Conservation (phyloP, 108 stramenopile species). For the Schizochytrium sp. region DNA sequence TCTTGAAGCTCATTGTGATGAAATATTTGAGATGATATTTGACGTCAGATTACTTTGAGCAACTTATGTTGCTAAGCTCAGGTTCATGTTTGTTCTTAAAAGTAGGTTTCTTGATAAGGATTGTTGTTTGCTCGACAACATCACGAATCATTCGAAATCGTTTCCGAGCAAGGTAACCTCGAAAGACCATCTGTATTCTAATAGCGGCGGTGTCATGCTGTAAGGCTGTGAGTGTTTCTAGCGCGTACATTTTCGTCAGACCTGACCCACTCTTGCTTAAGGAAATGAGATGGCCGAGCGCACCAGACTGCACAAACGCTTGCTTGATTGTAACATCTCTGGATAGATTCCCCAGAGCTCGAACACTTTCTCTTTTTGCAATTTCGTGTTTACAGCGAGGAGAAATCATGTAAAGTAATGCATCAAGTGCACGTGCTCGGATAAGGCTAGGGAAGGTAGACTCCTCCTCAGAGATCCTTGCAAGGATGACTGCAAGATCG, state of each 20-base stretch:
- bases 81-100: too few species aligned
- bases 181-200: constrained; percentile 60
- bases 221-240: constrained; percentile 20
- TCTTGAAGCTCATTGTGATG: too few species aligned
- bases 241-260: constrained; percentile 25
- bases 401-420: constrained; percentile 47
- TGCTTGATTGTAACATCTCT: not conserved
- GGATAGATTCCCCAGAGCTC: constrained; percentile 15
- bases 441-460: not conserved
- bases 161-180: not conserved
- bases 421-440: not conserved
- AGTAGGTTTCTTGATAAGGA: not conserved
- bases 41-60: too few species aligned
- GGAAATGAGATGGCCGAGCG: constrained; percentile 12
- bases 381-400: constrained; percentile 22
- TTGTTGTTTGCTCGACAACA: not conserved
- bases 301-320: constrained; percentile 22
- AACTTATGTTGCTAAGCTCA: too few species aligned
- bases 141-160: not conserved
- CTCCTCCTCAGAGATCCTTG: constrained; percentile 20
- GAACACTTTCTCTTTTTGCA: not conserved
- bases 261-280: constrained; percentile 28
- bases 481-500: not conserved
- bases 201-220: constrained; percentile 54
- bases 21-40: too few species aligned